These are phyloP conservation scores for Chaetomium fimeti DNA, from an alignment of 495 filamentous ascomycete genomes.

Conservation along the genomic window DNA sequence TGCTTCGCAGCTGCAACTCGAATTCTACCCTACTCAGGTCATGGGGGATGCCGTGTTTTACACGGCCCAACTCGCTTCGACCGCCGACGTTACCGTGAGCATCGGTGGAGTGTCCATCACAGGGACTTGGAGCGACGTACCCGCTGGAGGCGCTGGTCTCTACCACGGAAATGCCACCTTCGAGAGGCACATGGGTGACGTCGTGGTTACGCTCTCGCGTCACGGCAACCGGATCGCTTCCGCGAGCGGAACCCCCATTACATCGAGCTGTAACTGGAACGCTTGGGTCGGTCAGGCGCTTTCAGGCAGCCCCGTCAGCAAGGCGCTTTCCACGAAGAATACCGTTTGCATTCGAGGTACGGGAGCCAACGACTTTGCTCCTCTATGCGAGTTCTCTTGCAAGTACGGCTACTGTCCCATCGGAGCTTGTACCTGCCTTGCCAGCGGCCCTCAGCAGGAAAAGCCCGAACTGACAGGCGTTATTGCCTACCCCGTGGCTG, in stretches of 20 bases:
- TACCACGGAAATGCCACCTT: constrained; percentile 1
- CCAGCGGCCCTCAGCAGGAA: background rate
- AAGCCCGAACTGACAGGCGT: too few species aligned
- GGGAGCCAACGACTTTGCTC: too few species aligned
- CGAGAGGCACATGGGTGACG: background rate
- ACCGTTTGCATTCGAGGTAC: too few species aligned
- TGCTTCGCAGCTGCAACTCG: constrained; percentile 23
- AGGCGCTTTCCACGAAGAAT: background rate
- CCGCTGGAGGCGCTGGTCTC: constrained; percentile 9
- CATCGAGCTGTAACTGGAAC: constrained; percentile 8
- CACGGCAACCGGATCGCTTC: background rate
- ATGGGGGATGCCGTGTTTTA: constrained; percentile 42
- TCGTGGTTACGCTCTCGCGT: background rate
- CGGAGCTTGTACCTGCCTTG: background rate
- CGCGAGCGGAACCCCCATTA: background rate
- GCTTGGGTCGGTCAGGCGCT: background rate
- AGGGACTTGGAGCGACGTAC: background rate
- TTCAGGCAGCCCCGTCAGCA: background rate
- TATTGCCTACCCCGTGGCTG: too few species aligned
- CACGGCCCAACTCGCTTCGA: constrained; percentile 44
- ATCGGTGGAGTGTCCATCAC: constrained; percentile 36
- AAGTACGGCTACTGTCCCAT: background rate
- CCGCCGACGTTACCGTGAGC: constrained; percentile 42
- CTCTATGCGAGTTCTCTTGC: too few species aligned
- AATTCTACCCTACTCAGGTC: constrained; percentile 17